Base-by-base conservation (phyloP, 2,329 filamentous ascomycete species). In the Camillea tinctor region DNA sequence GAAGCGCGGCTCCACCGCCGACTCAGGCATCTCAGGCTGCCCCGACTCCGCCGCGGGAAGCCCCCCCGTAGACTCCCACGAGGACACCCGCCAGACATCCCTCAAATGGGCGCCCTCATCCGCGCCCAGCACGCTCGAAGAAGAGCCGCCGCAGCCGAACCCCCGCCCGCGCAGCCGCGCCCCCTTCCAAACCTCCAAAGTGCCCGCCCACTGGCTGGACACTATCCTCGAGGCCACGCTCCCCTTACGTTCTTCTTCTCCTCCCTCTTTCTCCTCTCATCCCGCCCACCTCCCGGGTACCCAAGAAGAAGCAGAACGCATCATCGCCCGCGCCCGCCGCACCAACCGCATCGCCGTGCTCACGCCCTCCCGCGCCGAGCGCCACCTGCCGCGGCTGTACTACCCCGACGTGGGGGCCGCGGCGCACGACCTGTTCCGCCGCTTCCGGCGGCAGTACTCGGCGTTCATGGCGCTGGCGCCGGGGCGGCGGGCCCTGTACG, bases 201-300 rank as follows among this genome's bases (percentile, higher is more conserved):
- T 64, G 30, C 62, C 64, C 2, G 50, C 50, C 17, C 48, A 65
- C 40, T 68, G 68, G 67, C 50, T 70, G 36, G 69, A 71, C 48
- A 23, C 9, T 26, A 53, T 71, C 21, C 44, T 71, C 4, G 66
- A 69, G 52, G 68, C 64, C 23, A 68, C 69, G 7, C 50, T 63
- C 21, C 11, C 40, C 15, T 62, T 60, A 19, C 63, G 69, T 48
- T 54, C 55, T 22, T 56, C 63, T 59, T 59, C 23, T 60, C 58
- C 15, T 51, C 57, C 11, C 56, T 50, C 30, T 21, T 58, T 22
- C 57, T 11, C 26, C 26, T 11, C 3, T 30, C 26, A n/a, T 9
- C 26, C 26, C 26, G 6, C 26, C 26, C 7, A n/a, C 26, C 26
- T 30, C 26, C 26, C 26, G 8, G 4, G 9, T 26, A 9, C 24